phyloP scores from a whole-genome alignment of 352 stramenopile genomes.

The Thalassiosira ordinaria region DNA sequence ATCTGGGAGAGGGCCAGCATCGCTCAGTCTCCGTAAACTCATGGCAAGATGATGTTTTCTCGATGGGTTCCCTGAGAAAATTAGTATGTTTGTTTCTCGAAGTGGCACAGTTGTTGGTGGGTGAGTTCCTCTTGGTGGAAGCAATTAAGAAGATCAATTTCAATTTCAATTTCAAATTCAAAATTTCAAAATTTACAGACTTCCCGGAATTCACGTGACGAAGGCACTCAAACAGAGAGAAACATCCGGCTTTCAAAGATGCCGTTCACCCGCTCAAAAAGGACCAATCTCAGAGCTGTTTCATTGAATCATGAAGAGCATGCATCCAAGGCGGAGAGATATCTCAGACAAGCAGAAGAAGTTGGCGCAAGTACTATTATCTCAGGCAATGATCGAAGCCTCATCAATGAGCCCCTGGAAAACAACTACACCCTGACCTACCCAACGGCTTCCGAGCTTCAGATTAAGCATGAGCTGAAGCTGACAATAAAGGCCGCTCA shows the following conservation, averaged over 20 bases:
- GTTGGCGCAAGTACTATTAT: slow-evolving; percentile 9
- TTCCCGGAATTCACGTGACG: too few species aligned
- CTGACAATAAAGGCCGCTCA: slow-evolving; percentile 25
- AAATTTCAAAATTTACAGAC: too few species aligned
- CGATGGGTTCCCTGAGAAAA: too few species aligned
- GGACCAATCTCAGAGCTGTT: slow-evolving; percentile 25
- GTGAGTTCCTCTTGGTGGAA: too few species aligned
- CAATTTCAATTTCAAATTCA: too few species aligned
- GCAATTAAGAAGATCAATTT: too few species aligned
- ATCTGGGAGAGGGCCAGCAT: too few species aligned
- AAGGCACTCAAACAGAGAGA: too few species aligned
- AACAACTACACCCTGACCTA: neutral
- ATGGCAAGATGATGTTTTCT: too few species aligned
- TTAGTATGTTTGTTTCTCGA: too few species aligned
- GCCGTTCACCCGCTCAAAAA: slow-evolving; percentile 10
- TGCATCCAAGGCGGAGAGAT: slow-evolving; percentile 22
- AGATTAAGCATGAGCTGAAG: slow-evolving; percentile 43
- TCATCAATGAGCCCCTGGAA: neutral
- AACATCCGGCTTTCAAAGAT: slow-evolving; percentile 17
- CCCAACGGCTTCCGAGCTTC: slow-evolving; percentile 9
- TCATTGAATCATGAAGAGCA: slow-evolving; percentile 19
- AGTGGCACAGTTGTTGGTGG: too few species aligned
- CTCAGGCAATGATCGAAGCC: slow-evolving; percentile 6
- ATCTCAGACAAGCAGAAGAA: slow-evolving; percentile 23
- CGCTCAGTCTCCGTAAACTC: too few species aligned